These are phyloP conservation scores for Somion occarium DNA, from an alignment of 1,284 basidiomycete species.

Conservation along the genomic window DNA sequence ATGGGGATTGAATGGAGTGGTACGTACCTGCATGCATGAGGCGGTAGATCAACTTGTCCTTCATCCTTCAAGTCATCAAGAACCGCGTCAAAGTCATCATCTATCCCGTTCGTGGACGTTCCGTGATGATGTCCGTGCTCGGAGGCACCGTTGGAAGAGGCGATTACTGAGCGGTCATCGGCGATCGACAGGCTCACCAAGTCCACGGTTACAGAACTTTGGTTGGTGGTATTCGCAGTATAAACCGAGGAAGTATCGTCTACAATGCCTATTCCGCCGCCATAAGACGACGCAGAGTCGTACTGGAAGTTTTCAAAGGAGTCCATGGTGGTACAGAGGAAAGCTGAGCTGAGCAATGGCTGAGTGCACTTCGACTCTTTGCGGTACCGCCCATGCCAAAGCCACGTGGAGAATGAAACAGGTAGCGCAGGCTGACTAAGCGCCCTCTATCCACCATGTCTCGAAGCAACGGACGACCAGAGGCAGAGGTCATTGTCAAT, in stretches of 20 bases:
- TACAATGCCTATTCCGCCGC: conserved; percentile 68
- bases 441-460: conserved; percentile 2
- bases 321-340: conserved; percentile 49
- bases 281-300: conserved; percentile 73
- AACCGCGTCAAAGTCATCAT: conserved; percentile 84
- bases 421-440: not conserved
- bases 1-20: conserved; percentile 1
- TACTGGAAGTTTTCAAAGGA: conserved; percentile 86
- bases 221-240: conserved; percentile 55
- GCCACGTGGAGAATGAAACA: conserved; percentile 10
- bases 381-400: conserved; percentile 9
- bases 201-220: conserved; percentile 45
- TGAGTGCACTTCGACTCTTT: conserved; percentile 3
- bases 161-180: conserved; percentile 43
- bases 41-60: conserved; percentile 75
- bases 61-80: conserved; percentile 88
- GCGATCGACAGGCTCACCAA: conserved; percentile 62
- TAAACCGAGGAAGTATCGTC: conserved; percentile 86
- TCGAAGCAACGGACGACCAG: conserved; percentile 46
- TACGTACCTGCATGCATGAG: conserved; percentile 87
- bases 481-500: conserved; percentile 65
- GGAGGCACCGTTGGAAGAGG: conserved; percentile 33
- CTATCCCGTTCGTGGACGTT: conserved; percentile 38
- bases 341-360: not conserved
- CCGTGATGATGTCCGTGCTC: conserved; percentile 30